Percentiles rank a stretch among this genome's conserved stretches.
phyloP scores from a whole-genome alignment of 176 grass and related monocot genomes.

The Eragrostis curvula region DNA sequence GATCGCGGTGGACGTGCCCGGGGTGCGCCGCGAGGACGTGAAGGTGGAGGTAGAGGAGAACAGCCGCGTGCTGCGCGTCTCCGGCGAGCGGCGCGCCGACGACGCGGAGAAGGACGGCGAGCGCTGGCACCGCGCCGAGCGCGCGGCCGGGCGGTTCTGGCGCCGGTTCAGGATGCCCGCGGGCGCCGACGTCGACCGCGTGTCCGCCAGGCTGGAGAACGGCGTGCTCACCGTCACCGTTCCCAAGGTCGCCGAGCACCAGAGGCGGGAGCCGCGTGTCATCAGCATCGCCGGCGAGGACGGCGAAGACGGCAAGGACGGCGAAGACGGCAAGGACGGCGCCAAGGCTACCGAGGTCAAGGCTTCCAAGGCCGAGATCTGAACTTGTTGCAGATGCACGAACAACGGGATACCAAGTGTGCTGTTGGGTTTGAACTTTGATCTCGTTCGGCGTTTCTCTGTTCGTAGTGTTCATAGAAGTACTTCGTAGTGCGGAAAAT shows the following conservation, averaged over 20 bases:
- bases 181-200: constrained; percentile 26
- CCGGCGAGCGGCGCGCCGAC: constrained; percentile 53
- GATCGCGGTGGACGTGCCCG: constrained; percentile 58
- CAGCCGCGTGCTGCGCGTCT: constrained; percentile 49
- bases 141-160: constrained; percentile 52
- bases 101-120: constrained; percentile 44
- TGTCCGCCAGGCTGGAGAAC: constrained; percentile 19
- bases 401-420: background rate
- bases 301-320: background rate
- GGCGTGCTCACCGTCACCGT: constrained; percentile 54
- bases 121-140: constrained; percentile 64
- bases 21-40: constrained; percentile 52
- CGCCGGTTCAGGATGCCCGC: constrained; percentile 50
- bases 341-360: constrained; percentile 37
- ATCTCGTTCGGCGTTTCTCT: too few species aligned
- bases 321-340: constrained; percentile 7
- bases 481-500: too few species aligned
- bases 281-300: constrained; percentile 40
- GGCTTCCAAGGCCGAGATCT: constrained; percentile 43
- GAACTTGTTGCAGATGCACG: background rate
- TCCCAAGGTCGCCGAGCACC: constrained; percentile 40
- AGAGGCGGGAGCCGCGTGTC: constrained; percentile 37
- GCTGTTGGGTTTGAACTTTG: too few species aligned
- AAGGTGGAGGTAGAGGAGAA: constrained; percentile 62
- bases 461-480: too few species aligned